phyloP scores from a whole-genome alignment of 768 basidiomycete genomes.

The Tulasnella sp. region DNA sequence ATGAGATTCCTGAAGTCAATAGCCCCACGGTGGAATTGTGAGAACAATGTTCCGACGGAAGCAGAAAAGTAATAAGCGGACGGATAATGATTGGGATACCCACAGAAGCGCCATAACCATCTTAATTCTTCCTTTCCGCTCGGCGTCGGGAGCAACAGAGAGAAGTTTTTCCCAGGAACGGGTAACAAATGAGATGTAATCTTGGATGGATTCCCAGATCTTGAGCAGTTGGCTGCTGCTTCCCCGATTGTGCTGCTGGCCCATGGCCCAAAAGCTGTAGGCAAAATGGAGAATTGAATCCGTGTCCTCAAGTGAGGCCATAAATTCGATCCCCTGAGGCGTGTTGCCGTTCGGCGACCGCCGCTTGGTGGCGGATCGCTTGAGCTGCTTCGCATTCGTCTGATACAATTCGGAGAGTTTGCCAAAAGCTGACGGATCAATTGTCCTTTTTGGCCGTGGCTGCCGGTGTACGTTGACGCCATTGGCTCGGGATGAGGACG shows the following conservation, averaged over 20 bases:
- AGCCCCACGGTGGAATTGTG: not conserved
- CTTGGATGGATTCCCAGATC: constrained; percentile 17
- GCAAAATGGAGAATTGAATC: constrained; percentile 24
- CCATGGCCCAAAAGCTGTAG: constrained; percentile 26
- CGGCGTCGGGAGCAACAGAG: not conserved
- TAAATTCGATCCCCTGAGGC: not conserved
- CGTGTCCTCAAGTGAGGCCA: constrained; percentile 14
- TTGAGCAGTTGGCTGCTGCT: not conserved
- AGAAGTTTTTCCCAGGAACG: constrained; percentile 16
- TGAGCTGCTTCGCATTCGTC: constrained; percentile 24
- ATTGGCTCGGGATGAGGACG: not conserved
- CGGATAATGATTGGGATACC: constrained; percentile 7
- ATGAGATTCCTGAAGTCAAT: constrained; percentile 24
- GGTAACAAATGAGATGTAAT: constrained; percentile 7
- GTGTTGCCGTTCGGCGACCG: not conserved
- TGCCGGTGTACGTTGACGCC: not conserved
- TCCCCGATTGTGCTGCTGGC: not conserved
- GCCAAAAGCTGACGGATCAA: constrained; percentile 4
- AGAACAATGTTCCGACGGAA: constrained; percentile 19
- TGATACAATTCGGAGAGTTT: constrained; percentile 5
- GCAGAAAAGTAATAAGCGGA: not conserved
- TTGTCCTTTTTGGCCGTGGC: constrained; percentile 4
- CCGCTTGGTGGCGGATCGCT: constrained; percentile 22
- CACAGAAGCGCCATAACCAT: constrained; percentile 22
- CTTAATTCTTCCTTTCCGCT: constrained; percentile 12